phyloP scores from a whole-genome alignment of 2,329 filamentous ascomycete genomes.

The Tolypocladium cylindrosporum region DNA sequence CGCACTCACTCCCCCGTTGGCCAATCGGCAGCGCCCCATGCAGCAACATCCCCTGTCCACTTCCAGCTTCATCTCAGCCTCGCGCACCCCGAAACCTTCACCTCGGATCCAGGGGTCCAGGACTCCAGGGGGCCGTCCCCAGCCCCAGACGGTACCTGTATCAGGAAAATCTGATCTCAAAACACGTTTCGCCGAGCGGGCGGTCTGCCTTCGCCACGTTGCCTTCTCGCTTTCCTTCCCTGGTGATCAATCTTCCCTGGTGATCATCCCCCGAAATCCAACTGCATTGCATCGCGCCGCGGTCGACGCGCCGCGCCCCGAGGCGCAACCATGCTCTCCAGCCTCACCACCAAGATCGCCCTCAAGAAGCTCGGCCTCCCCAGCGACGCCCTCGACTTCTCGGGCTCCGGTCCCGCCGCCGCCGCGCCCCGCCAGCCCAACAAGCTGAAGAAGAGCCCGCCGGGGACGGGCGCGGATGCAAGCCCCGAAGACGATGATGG shows the following conservation, averaged over 20 bases:
- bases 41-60: neutral
- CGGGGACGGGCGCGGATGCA: slow-evolving; percentile 7
- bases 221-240: neutral
- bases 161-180: neutral
- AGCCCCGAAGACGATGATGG: slow-evolving; percentile 13
- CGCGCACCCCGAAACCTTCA: neutral
- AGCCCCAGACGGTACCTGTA: neutral
- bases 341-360: slow-evolving; percentile 46
- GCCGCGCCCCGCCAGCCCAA: slow-evolving; percentile 4
- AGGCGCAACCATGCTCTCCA: slow-evolving; percentile 38
- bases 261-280: neutral
- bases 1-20: neutral
- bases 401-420: slow-evolving; percentile 17
- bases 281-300: neutral
- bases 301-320: neutral
- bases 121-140: neutral
- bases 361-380: slow-evolving; percentile 46
- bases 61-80: neutral
- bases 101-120: neutral
- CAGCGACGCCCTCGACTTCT: slow-evolving; percentile 35
- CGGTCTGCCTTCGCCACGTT: neutral
- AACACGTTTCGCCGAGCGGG: neutral
- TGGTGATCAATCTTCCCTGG: neutral
- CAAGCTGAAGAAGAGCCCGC: slow-evolving; percentile 22
- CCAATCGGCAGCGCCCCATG: neutral